A percentile compares a stretch with the other conserved stretches of the same genome.
These are phyloP conservation scores for Babesia sp. DNA, from an alignment of 169 alveolate species.

Conservation along the genomic window DNA sequence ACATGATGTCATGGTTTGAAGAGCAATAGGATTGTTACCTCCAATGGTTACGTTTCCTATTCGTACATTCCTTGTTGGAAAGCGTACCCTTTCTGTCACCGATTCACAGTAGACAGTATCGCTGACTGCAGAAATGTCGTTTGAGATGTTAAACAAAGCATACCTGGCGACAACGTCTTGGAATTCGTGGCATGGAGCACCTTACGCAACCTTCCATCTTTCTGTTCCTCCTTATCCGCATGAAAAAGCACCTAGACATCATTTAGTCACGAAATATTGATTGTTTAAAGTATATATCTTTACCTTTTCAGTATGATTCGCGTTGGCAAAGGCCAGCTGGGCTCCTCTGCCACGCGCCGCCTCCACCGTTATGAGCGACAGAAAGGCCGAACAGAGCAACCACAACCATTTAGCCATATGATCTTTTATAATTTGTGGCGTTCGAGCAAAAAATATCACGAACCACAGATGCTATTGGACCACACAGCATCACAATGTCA, in stretches of 20 bases:
- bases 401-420: slow-evolving; percentile 11
- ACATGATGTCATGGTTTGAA: slow-evolving; percentile 82
- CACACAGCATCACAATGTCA: neutral
- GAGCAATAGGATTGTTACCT: slow-evolving; percentile 74
- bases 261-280: neutral
- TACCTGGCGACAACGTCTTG: neutral
- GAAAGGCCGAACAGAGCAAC: neutral
- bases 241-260: neutral
- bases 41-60: slow-evolving; percentile 80
- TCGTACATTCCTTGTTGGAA: slow-evolving; percentile 72
- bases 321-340: neutral
- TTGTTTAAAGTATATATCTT: neutral
- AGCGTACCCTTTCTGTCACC: slow-evolving; percentile 58
- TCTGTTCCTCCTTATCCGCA: neutral
- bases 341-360: neutral
- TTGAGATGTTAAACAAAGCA: neutral
- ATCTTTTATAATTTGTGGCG: neutral
- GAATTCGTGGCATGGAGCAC: slow-evolving; percentile 6
- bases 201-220: slow-evolving; percentile 3
- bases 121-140: neutral
- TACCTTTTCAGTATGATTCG: neutral
- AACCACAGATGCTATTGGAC: neutral
- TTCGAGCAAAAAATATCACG: neutral
- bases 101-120: slow-evolving; percentile 72
- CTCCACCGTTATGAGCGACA: neutral